Conservation (phyloP, 2,329 filamentous ascomycete genomes). For the Nemania bipapillata region DNA sequence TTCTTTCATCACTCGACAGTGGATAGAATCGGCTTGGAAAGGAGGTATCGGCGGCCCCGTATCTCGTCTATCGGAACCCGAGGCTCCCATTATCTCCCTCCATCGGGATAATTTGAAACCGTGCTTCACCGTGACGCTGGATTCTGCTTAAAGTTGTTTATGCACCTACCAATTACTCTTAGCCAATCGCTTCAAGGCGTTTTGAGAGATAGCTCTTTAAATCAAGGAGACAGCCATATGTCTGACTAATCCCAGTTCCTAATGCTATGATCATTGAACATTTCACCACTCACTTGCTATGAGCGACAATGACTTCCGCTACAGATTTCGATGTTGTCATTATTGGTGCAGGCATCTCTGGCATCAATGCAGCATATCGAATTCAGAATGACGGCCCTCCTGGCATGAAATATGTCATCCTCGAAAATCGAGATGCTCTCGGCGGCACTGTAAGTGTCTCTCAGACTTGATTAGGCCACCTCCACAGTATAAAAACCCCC, state of each 20-base stretch:
- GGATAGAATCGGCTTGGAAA: too few relatives aligned
- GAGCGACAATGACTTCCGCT: background rate
- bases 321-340: slow-evolving; percentile 38
- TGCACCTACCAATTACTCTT: too few relatives aligned
- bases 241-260: background rate
- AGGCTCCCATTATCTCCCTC: background rate
- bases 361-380: slow-evolving; percentile 78
- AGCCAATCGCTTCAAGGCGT: too few relatives aligned
- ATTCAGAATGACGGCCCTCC: slow-evolving; percentile 71
- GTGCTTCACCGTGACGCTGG: too few relatives aligned
- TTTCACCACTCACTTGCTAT: background rate
- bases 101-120: background rate
- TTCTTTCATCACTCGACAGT: too few relatives aligned
- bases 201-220: too few relatives aligned
- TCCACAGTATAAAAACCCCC: background rate
- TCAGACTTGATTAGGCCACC: background rate
- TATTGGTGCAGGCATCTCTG: slow-evolving; percentile 58
- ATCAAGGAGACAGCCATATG: too few relatives aligned
- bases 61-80: background rate
- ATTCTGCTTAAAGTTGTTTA: too few relatives aligned
- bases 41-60: too few relatives aligned
- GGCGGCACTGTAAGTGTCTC: slow-evolving; percentile 68
- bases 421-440: slow-evolving; percentile 73
- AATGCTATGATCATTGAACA: slow-evolving; percentile 6
- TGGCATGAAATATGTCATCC: slow-evolving; percentile 67